A percentile compares a stretch with the other conserved stretches of the same genome.
phyloP scores from a whole-genome alignment of 768 basidiomycete species.

The Guyanaporus albipodus region DNA sequence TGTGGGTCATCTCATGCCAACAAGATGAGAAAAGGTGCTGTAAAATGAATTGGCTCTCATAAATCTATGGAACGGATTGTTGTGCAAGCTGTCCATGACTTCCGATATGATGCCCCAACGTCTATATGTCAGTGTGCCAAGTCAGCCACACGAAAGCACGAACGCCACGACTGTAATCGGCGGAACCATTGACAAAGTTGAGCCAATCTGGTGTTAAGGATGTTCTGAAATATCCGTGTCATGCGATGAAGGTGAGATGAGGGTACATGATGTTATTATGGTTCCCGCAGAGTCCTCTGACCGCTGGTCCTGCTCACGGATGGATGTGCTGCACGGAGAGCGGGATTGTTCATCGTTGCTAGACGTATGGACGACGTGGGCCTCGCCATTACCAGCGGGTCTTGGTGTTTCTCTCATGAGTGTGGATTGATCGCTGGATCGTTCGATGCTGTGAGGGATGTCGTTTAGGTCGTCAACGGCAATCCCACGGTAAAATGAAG shows the following conservation, averaged over 20 bases:
- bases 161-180: conserved; percentile 10
- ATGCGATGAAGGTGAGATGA: conserved; percentile 27
- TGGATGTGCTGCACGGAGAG: background rate
- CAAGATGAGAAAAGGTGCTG: conserved; percentile 12
- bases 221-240: conserved; percentile 21
- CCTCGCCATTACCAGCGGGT: conserved; percentile 10
- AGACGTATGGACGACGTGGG: conserved; percentile 5
- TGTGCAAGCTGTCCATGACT: conserved; percentile 19
- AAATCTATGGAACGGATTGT: conserved; percentile 21
- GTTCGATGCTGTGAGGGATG: conserved; percentile 27
- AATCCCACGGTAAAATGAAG: conserved; percentile 26
- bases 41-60: conserved; percentile 16
- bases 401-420: conserved; percentile 13
- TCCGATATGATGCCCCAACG: conserved; percentile 17
- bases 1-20: conserved; percentile 5
- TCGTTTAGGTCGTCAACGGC: conserved; percentile 27
- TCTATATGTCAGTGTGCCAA: conserved; percentile 13
- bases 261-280: conserved; percentile 17
- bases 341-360: conserved; percentile 12
- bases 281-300: conserved; percentile 9
- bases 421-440: conserved; percentile 14
- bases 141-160: conserved; percentile 6
- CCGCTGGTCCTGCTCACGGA: conserved; percentile 5
- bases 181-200: conserved; percentile 38
- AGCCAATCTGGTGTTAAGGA: conserved; percentile 39